phyloP scores from a whole-genome alignment of 441 rosid genomes.

The Croton setiger region DNA sequence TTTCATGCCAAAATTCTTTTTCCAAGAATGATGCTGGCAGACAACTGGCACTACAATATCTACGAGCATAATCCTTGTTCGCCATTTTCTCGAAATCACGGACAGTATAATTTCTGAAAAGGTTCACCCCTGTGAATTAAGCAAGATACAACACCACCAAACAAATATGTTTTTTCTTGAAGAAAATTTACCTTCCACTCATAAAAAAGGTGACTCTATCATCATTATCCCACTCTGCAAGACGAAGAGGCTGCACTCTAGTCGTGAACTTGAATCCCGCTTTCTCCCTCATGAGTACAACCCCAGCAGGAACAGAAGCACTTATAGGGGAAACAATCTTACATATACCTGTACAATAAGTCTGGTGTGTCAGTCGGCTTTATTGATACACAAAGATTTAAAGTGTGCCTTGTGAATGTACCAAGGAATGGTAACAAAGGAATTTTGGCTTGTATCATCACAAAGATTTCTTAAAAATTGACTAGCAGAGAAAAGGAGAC shows the following conservation, averaged over 20 bases:
- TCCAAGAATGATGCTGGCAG: constrained; percentile 92
- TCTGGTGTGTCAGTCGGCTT: not conserved
- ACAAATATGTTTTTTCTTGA: constrained; percentile 10
- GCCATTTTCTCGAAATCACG: constrained; percentile 99
- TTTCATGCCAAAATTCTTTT: constrained; percentile 99
- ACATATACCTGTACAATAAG: constrained; percentile 66
- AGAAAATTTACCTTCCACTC: constrained; percentile 86
- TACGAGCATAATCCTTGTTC: constrained; percentile 88
- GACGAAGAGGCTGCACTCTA: constrained; percentile 98
- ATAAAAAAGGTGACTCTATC: constrained; percentile 95
- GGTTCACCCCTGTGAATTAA: constrained; percentile 28
- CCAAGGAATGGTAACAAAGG: not conserved
- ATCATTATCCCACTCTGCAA: constrained; percentile 94
- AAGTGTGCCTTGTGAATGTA: not conserved
- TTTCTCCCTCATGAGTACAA: constrained; percentile 83
- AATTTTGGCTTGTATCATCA: not conserved
- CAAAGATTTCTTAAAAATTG: not conserved
- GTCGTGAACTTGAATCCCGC: constrained; percentile 94
- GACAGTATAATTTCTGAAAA: constrained; percentile 87
- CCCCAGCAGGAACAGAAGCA: constrained; percentile 93
- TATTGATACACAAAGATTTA: not conserved
- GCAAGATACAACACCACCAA: constrained; percentile 14
- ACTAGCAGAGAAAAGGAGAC: not conserved
- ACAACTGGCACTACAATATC: constrained; percentile 91
- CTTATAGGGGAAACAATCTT: constrained; percentile 85